Conservation (phyloP, 2,329 filamentous ascomycete genomes). For the Colletotrichum chrysophilum region DNA sequence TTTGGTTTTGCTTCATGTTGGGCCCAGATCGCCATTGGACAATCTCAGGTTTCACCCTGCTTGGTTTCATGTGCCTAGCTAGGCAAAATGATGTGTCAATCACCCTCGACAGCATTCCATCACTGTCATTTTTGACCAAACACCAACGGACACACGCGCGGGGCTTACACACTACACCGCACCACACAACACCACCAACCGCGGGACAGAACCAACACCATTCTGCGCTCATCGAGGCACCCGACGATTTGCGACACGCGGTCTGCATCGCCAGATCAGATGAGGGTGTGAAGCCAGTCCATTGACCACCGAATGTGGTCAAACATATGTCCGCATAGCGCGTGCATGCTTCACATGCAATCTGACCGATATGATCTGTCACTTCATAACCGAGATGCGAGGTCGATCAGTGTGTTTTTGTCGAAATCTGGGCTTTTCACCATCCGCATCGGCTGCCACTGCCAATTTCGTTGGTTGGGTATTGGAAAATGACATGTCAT, state of each 20-base stretch:
- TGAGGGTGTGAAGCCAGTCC: background rate
- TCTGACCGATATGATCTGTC: conserved; percentile 10
- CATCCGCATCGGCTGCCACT: background rate
- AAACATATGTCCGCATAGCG: background rate
- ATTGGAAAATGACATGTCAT: conserved; percentile 7
- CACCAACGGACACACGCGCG: background rate
- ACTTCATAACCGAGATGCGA: conserved; percentile 1
- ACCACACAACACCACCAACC: background rate
- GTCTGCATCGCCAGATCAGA: background rate
- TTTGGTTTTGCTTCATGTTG: background rate
- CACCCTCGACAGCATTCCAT: background rate
- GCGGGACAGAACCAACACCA: background rate
- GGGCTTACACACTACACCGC: background rate
- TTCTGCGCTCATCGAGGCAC: background rate
- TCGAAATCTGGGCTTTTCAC: background rate
- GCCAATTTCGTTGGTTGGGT: background rate
- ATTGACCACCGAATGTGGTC: background rate
- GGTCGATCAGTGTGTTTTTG: conserved; percentile 3
- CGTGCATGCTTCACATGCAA: background rate
- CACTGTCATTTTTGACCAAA: conserved; percentile 3
- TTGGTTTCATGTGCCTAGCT: conserved; percentile 6
- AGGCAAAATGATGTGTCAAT: conserved; percentile 3
- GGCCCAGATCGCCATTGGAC: background rate
- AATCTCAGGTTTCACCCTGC: background rate
- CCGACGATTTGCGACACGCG: background rate